These are phyloP conservation scores for Cystobasidium sp. DNA, from an alignment of 1,284 basidiomycete species.

Conservation along the genomic window DNA sequence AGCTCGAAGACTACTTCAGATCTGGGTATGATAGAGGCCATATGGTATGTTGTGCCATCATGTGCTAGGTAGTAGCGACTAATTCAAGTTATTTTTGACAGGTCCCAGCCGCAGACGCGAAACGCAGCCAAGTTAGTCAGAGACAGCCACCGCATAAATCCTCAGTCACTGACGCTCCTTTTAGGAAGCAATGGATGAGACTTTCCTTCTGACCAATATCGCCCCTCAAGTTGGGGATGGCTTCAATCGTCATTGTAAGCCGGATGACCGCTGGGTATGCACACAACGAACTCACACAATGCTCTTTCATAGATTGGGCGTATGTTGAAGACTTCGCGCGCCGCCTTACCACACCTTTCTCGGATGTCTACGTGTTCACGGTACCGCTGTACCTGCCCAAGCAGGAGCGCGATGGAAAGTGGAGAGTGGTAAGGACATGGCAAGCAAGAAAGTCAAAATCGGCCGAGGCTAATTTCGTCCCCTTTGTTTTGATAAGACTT, in stretches of 20 bases:
- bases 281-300: background rate
- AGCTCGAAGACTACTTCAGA: constrained; percentile 84
- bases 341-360: constrained; percentile 78
- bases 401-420: constrained; percentile 84
- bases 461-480: too few species aligned
- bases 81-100: constrained; percentile 52
- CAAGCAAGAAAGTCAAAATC: too few species aligned
- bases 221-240: constrained; percentile 97
- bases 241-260: constrained; percentile 92
- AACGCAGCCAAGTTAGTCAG: constrained; percentile 58
- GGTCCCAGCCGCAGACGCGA: constrained; percentile 98
- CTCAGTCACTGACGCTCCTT: background rate
- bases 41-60: constrained; percentile 66
- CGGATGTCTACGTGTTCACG: constrained; percentile 97
- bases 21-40: constrained; percentile 97
- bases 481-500: too few species aligned
- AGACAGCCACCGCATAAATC: background rate
- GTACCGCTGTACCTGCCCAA: constrained; percentile 94
- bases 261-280: background rate
- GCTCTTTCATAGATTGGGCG: constrained; percentile 75
- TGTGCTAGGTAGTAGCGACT: background rate
- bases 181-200: constrained; percentile 93
- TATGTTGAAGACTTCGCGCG: constrained; percentile 96
- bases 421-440: constrained; percentile 74
- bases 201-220: constrained; percentile 92